Conservation (phyloP, 164 flowering plant genomes). For the Malania oleifera region DNA sequence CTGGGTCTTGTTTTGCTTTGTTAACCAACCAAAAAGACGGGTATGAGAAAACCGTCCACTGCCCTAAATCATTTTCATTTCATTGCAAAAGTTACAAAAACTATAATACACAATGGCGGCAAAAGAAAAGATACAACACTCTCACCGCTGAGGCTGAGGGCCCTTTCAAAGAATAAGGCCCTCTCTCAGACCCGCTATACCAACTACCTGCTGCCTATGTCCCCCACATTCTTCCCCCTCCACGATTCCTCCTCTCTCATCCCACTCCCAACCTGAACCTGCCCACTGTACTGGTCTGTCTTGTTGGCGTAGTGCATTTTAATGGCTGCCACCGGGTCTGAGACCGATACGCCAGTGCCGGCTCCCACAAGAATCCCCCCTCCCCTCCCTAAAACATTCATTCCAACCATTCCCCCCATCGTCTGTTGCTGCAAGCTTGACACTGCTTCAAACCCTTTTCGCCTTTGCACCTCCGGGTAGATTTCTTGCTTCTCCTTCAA, state of each 20-base stretch:
- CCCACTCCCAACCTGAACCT: constrained; percentile 31
- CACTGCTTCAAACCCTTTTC: constrained; percentile 42
- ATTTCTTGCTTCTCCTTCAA: constrained; percentile 35
- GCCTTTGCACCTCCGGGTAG: constrained; percentile 46
- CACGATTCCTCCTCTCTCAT: constrained; percentile 52
- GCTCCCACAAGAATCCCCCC: constrained; percentile 42
- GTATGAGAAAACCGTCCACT: constrained; percentile 14
- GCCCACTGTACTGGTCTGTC: constrained; percentile 37
- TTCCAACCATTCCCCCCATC: constrained; percentile 41
- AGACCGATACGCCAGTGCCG: constrained; percentile 50
- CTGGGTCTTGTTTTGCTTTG: background rate
- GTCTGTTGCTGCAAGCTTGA: constrained; percentile 39
- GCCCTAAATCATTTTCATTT: constrained; percentile 26
- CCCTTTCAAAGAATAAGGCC: background rate
- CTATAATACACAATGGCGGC: constrained; percentile 56
- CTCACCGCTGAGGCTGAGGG: constrained; percentile 19
- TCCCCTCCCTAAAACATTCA: constrained; percentile 43
- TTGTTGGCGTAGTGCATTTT: constrained; percentile 73
- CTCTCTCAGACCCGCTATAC: constrained; percentile 9
- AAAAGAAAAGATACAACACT: constrained; percentile 16
- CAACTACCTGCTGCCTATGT: constrained; percentile 67
- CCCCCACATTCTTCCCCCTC: constrained; percentile 52
- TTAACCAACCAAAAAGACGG: constrained; percentile 22
- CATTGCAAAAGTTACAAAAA: constrained; percentile 36
- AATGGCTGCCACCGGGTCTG: constrained; percentile 84